Percentiles rank a stretch among this genome's conserved stretches.
phyloP scores from a whole-genome alignment of 441 rosid species.

The Kokia cookei region DNA sequence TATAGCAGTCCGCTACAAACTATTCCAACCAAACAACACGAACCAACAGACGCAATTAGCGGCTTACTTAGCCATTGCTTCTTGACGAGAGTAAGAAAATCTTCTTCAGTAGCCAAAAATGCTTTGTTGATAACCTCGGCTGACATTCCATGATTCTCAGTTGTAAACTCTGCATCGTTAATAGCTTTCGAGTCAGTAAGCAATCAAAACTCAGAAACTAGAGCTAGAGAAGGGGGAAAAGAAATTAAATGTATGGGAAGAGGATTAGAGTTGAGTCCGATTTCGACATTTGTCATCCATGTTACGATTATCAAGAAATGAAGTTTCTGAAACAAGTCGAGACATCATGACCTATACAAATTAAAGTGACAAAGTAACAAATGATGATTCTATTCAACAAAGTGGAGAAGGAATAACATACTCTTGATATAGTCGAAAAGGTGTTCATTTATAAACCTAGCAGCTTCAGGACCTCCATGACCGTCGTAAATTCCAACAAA shows the following conservation, averaged over 20 bases:
- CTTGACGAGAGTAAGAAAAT: slow-evolving; percentile 65
- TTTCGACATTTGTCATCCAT: not conserved
- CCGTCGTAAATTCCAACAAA: slow-evolving; percentile 96
- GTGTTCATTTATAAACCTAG: slow-evolving; percentile 63
- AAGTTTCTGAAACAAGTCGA: not conserved
- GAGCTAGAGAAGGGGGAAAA: not conserved
- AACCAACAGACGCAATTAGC: slow-evolving; percentile 89
- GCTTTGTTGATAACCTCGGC: slow-evolving; percentile 82
- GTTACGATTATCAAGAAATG: not conserved
- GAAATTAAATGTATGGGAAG: not conserved
- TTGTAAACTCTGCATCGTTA: slow-evolving; percentile 58
- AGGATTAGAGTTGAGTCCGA: not conserved
- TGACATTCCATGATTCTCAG: slow-evolving; percentile 64
- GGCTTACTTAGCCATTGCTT: slow-evolving; percentile 66
- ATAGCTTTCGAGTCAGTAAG: slow-evolving; percentile 44
- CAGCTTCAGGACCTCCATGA: slow-evolving; percentile 96
- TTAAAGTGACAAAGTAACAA: not conserved
- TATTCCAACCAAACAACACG: slow-evolving; percentile 87
- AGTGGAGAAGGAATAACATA: slow-evolving; percentile 23
- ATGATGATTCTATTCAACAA: not conserved
- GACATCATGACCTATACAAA: not conserved
- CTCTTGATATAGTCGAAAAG: slow-evolving; percentile 66
- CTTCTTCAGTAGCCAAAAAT: slow-evolving; percentile 78
- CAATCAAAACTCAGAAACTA: slow-evolving; percentile 12
- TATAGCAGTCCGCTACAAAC: slow-evolving; percentile 65